Conservation (phyloP, 2,329 filamentous ascomycete species). For the Alternaria infectoria region DNA sequence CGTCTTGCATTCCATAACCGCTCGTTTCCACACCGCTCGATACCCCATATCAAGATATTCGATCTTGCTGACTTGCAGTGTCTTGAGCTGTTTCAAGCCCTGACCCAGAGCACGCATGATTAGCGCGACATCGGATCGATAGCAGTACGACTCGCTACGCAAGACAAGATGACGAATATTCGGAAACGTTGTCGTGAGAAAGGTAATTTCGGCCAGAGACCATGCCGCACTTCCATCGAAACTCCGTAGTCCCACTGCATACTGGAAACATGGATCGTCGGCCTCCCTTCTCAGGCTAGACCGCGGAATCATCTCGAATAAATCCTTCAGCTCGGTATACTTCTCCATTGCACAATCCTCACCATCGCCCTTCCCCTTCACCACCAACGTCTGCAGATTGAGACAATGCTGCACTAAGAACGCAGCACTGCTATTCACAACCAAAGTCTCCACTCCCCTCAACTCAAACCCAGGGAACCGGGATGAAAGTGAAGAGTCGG, state of each 20-base stretch:
- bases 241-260: neutral
- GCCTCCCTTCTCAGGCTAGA: neutral
- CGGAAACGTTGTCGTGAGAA: conserved; percentile 13
- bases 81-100: conserved; percentile 8
- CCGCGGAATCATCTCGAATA: neutral
- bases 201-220: conserved; percentile 14
- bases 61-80: conserved; percentile 16
- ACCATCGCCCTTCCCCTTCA: conserved; percentile 11
- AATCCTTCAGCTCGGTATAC: conserved; percentile 15
- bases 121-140: conserved; percentile 13
- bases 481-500: neutral
- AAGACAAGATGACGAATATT: conserved; percentile 11
- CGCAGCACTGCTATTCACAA: neutral
- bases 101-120: conserved; percentile 12
- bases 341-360: conserved; percentile 18
- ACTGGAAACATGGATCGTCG: neutral
- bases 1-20: conserved; percentile 15
- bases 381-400: neutral
- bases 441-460: neutral
- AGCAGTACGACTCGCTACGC: conserved; percentile 22
- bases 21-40: conserved; percentile 21
- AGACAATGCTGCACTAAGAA: neutral
- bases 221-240: conserved; percentile 22
- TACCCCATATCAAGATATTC: conserved; percentile 23
- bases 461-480: neutral